A percentile compares a stretch with the other conserved stretches of the same genome.
phyloP scores from a whole-genome alignment of 1,284 basidiomycete species.

The Ceraceosorus bombacis region DNA sequence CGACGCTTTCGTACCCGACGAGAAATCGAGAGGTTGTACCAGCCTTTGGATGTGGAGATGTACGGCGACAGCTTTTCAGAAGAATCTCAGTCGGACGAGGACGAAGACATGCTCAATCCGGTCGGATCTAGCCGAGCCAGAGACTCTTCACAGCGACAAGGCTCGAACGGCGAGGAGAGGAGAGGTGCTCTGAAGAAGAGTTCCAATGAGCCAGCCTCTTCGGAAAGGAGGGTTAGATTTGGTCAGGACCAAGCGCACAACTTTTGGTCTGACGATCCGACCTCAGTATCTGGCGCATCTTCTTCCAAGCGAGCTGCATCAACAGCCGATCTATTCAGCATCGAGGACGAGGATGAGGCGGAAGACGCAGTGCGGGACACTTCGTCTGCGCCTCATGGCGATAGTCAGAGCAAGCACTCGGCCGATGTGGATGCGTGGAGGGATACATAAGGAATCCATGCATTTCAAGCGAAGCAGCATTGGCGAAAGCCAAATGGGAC shows the following conservation, averaged over 20 bases:
- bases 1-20: slow-evolving; percentile 22
- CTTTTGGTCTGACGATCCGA: neutral
- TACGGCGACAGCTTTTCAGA: slow-evolving; percentile 21
- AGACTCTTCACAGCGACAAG: slow-evolving; percentile 10
- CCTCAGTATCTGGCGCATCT: neutral
- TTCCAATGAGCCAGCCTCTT: slow-evolving; percentile 13
- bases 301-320: neutral
- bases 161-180: slow-evolving; percentile 8
- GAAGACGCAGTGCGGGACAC: too few species aligned
- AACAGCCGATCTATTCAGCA: slow-evolving; percentile 22
- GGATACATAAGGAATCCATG: too few species aligned
- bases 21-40: slow-evolving; percentile 35
- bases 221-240: slow-evolving; percentile 17
- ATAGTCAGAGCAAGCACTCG: too few species aligned
- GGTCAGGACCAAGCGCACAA: neutral
- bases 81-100: slow-evolving; percentile 15
- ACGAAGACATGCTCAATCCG: slow-evolving; percentile 11
- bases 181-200: slow-evolving; percentile 17
- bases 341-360: slow-evolving; percentile 26
- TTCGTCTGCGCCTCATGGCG: too few species aligned
- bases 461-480: too few species aligned
- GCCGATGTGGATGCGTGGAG: too few species aligned
- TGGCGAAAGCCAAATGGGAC: too few species aligned
- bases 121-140: slow-evolving; percentile 3
- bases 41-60: slow-evolving; percentile 21